Percentiles rank a stretch among this genome's conserved stretches.
These are phyloP conservation scores for Vigna hirtella DNA, from an alignment of 306 rosid genomes.

Conservation along the genomic window DNA sequence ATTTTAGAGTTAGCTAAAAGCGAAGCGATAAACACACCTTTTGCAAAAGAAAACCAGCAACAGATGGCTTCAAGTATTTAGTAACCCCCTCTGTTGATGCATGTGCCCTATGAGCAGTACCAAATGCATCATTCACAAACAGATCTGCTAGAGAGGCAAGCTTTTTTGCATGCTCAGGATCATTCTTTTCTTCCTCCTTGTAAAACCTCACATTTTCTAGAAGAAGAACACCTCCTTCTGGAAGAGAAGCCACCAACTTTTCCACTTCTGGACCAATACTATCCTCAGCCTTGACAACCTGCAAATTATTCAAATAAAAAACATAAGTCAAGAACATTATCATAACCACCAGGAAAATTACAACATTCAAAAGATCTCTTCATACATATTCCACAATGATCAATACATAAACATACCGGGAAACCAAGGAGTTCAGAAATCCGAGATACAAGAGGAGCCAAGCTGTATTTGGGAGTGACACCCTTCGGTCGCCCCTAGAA, in stretches of 20 bases:
- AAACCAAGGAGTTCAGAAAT: constrained; percentile 93
- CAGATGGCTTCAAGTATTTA: constrained; percentile 94
- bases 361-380: neutral
- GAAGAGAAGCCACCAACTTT: constrained; percentile 83
- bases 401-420: constrained; percentile 55
- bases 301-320: constrained; percentile 40
- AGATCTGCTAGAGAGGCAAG: constrained; percentile 94
- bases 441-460: constrained; percentile 97
- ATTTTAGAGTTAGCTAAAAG: constrained; percentile 14
- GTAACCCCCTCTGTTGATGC: constrained; percentile 99
- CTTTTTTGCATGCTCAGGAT: constrained; percentile 94
- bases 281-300: constrained; percentile 96
- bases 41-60: constrained; percentile 96
- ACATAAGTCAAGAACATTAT: constrained; percentile 23
- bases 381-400: neutral
- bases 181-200: constrained; percentile 98
- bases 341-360: constrained; percentile 34
- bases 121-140: constrained; percentile 96
- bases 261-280: constrained; percentile 94
- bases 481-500: constrained; percentile 99
- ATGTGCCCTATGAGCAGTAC: constrained; percentile 99
- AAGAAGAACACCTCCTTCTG: constrained; percentile 91
- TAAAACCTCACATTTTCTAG: constrained; percentile 98
- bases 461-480: constrained; percentile 92
- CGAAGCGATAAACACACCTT: constrained; percentile 63